These are phyloP conservation scores for Stephanodiscus minutulus DNA, from an alignment of 108 stramenopile genomes.

Conservation along the genomic window DNA sequence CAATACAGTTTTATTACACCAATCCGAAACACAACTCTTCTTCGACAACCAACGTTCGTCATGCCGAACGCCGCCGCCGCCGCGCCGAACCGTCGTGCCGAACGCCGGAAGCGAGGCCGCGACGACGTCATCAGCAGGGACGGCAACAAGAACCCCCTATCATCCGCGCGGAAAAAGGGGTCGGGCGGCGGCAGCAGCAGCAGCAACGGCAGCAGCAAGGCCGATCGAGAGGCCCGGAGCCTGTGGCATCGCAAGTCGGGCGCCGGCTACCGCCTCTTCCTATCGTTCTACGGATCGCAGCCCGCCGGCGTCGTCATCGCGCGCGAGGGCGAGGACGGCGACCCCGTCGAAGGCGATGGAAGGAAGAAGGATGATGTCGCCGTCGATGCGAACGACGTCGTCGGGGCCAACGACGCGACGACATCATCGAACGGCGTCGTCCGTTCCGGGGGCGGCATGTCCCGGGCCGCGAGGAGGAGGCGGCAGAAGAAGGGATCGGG, in stretches of 20 bases:
- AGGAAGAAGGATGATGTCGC: background rate
- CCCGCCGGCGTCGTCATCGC: conserved; percentile 52
- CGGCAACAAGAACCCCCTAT: too few relatives aligned
- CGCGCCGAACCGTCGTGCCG: too few relatives aligned
- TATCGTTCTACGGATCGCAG: conserved; percentile 67
- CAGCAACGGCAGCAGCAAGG: too few relatives aligned
- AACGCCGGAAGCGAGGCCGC: too few relatives aligned
- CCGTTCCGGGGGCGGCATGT: conserved; percentile 38
- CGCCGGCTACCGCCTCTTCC: conserved; percentile 38
- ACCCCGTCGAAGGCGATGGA: background rate
- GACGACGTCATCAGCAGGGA: too few relatives aligned
- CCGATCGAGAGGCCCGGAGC: background rate
- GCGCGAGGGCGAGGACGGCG: background rate
- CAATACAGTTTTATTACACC: too few relatives aligned
- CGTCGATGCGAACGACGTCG: background rate
- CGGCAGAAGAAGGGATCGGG: conserved; percentile 50
- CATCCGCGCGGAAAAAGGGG: too few relatives aligned
- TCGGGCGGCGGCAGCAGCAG: too few relatives aligned
- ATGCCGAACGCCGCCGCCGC: too few relatives aligned
- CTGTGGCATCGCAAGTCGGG: background rate
- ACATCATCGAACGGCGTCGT: conserved; percentile 9
- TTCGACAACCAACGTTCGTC: too few relatives aligned
- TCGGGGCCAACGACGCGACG: background rate
- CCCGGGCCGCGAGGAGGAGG: conserved; percentile 64
- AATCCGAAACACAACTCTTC: too few relatives aligned